A percentile compares a stretch with the other conserved stretches of the same genome.
Evolutionary conservation across 306 rosid genomes (phyloP).

Genomic region (Fagus crenata): DNA sequence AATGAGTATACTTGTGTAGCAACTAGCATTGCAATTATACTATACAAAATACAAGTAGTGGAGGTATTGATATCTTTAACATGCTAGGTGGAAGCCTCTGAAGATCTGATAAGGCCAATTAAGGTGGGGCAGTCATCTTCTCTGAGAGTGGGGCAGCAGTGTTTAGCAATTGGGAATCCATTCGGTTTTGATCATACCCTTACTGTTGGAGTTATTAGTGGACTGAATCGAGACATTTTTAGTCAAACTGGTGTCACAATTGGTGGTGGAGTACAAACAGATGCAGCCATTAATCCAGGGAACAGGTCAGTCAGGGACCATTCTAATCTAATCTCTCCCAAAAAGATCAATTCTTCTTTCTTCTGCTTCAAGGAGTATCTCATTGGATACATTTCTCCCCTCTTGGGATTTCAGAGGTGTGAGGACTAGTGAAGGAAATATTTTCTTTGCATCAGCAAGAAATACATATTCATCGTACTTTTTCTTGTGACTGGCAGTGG

Average conservation of each 20-base stretch:
- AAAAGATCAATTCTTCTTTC: neutral
- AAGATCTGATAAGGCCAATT: slow-evolving; percentile 74
- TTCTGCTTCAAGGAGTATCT: neutral
- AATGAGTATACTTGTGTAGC: neutral
- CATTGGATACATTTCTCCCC: neutral
- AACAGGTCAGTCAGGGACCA: slow-evolving; percentile 57
- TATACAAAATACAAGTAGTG: slow-evolving; percentile 1
- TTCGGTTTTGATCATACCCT: slow-evolving; percentile 98
- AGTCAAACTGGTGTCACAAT: slow-evolving; percentile 95
- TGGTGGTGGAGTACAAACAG: slow-evolving; percentile 95
- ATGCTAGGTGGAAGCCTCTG: slow-evolving; percentile 79
- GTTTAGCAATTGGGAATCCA: slow-evolving; percentile 98
- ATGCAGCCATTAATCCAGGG: slow-evolving; percentile 96
- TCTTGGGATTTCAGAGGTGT: neutral
- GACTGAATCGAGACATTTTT: slow-evolving; percentile 82
- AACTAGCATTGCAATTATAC: neutral
- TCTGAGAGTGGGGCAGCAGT: slow-evolving; percentile 89
- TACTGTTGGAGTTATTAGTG: slow-evolving; percentile 93
- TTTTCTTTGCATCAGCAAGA: slow-evolving; percentile 3
- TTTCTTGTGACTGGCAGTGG: slow-evolving; percentile 60
- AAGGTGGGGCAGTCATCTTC: slow-evolving; percentile 71
- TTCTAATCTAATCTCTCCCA: slow-evolving; percentile 1
- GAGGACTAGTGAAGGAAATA: neutral
- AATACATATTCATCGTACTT: neutral
- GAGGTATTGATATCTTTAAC: slow-evolving; percentile 22